Evolutionary conservation across 306 rosid genomes (phyloP), one percentile per base, ranked within the genome.

Genomic region (Castanea crenata): DNA sequence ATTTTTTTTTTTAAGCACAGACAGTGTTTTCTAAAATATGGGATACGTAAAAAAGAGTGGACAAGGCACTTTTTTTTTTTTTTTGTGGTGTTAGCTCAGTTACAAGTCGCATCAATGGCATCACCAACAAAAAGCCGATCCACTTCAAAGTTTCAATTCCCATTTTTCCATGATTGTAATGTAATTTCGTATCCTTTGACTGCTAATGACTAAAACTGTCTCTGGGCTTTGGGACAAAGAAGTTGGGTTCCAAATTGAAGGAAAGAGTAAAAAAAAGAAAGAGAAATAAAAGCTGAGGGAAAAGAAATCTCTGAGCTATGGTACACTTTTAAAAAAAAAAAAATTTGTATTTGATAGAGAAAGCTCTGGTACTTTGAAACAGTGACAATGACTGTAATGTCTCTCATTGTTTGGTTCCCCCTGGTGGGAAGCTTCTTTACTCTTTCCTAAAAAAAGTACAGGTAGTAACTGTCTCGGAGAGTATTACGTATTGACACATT

Each of bases 351-450:
- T 38, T 38, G 83, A 81, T 49, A 49, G 54, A 29, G 64, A 8
- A 23, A 80, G 72, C 51, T 67, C 79, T 20, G 41, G 73, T 38
- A 79, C 78, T 61, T 54, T 41, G 51, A 16, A 31, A 67, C 72
- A 56, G 83, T 71, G 85, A 86, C 57, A 82, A 72, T 58, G 87
- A 86, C 94, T 86, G 86, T 44, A 80, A 78, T 35, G 56, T 81
- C 85, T 71, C 85, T 71, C 73, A 23, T 78, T 81, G 86, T 68
- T 83, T 80, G 91, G 84, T 78, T 83, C 67, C 79, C 81, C 74
- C 82, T 76, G 82, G 87, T 89, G 89, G 96, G 97, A 92, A 92
- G 88, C 89, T 92, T 92, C 97, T 87, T 86, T 87, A 88, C 96
- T 81, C 88, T 84, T 87, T 89, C 90, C 87, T 83, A 87, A 1